phyloP scores from a whole-genome alignment of 371 early-diverging fungal genomes.

The Astathelohania contejeani region DNA sequence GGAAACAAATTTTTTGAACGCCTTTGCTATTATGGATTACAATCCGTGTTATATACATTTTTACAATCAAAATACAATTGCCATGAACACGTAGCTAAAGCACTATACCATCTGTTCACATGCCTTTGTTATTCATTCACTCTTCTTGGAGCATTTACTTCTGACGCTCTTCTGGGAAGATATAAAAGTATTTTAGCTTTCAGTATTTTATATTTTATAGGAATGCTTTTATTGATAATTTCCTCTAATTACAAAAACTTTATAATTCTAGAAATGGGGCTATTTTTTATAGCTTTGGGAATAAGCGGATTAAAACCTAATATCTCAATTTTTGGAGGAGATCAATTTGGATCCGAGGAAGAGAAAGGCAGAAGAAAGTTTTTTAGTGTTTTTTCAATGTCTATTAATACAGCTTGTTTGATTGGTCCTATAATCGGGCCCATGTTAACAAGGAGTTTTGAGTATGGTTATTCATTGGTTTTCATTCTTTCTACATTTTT shows the following conservation, averaged over 20 bases:
- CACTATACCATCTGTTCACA: constrained; percentile 57
- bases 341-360: constrained; percentile 54
- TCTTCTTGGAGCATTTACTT: constrained; percentile 61
- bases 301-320: constrained; percentile 71
- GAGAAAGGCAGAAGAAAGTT: constrained; percentile 36
- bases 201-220: constrained; percentile 56
- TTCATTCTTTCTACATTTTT: constrained; percentile 43
- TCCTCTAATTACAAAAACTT: constrained; percentile 53
- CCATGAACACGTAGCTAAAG: constrained; percentile 17
- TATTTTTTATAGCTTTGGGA: constrained; percentile 61
- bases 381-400: constrained; percentile 62
- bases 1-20: constrained; percentile 62
- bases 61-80: constrained; percentile 15
- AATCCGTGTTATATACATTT: constrained; percentile 48
- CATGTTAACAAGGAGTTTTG: constrained; percentile 28
- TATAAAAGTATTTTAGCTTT: constrained; percentile 61
- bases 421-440: constrained; percentile 13
- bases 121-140: constrained; percentile 65
- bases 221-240: constrained; percentile 55
- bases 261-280: constrained; percentile 57
- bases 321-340: constrained; percentile 59
- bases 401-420: constrained; percentile 60
- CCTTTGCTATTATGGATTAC: constrained; percentile 59
- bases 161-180: constrained; percentile 65
- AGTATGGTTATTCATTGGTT: constrained; percentile 37